Evolutionary conservation across 441 rosid genomes (phyloP).

Genomic region (Bocquillonia castaneifolia): DNA sequence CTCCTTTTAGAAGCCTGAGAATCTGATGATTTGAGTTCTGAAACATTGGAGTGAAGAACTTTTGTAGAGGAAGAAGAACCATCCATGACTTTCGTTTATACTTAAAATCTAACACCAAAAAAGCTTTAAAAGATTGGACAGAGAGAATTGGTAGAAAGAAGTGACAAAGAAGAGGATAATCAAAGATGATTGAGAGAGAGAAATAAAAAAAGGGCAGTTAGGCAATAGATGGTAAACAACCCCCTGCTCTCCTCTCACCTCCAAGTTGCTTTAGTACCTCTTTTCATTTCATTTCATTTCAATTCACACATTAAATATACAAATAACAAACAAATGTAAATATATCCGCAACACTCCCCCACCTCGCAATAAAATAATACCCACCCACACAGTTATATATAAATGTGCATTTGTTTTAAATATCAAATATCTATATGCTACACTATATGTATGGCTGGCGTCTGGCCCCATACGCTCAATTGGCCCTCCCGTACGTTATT

Average conservation of each 20-base stretch:
- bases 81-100: conserved; percentile 31
- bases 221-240: conserved; percentile 27
- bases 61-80: conserved; percentile 34
- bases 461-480: conserved; percentile 12
- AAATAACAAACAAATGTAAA: conserved; percentile 2
- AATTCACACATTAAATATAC: conserved; percentile 8
- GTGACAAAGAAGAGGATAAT: conserved; percentile 18
- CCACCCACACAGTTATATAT: conserved; percentile 25
- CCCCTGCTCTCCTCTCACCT: too few species aligned
- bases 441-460: not conserved
- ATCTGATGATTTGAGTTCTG: conserved; percentile 35
- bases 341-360: conserved; percentile 24
- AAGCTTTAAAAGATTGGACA: not conserved
- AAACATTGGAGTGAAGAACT: conserved; percentile 29
- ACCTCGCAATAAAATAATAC: conserved; percentile 27
- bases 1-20: conserved; percentile 48
- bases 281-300: conserved; percentile 27
- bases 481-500: conserved; percentile 14
- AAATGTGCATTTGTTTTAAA: conserved; percentile 17
- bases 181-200: conserved; percentile 29
- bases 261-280: conserved; percentile 38
- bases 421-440: too few species aligned
- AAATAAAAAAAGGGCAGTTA: not conserved
- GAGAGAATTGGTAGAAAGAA: conserved; percentile 7
- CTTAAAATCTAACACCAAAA: conserved; percentile 8